These are phyloP conservation scores for Coelastrella sp. DNA, from an alignment of 139 green algal species.

Conservation along the genomic window DNA sequence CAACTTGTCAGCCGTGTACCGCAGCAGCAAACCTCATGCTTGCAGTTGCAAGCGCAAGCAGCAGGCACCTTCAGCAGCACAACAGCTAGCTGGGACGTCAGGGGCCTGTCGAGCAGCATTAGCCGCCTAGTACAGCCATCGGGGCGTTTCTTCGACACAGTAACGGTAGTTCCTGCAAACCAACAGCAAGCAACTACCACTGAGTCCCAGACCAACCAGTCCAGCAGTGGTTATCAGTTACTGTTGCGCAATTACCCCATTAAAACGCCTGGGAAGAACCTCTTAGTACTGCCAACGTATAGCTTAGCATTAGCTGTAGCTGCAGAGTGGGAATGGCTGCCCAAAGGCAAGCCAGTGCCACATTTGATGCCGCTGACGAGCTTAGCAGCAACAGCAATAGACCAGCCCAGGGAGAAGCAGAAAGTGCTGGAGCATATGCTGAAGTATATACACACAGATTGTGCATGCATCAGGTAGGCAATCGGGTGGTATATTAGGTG, in stretches of 20 bases:
- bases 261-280: constrained; percentile 76
- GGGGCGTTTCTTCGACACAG: constrained; percentile 48
- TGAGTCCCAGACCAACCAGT: neutral
- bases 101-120: no score
- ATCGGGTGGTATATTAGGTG: no score
- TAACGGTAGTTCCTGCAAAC: neutral
- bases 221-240: constrained; percentile 65
- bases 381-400: constrained; percentile 91
- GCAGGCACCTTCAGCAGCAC: no score
- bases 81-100: no score
- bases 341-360: constrained; percentile 67
- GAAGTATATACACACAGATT: constrained; percentile 91
- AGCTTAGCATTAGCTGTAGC: constrained; percentile 87
- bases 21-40: no score
- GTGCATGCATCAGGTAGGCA: constrained; percentile 66
- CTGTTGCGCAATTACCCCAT: constrained; percentile 78
- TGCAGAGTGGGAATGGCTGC: constrained; percentile 96
- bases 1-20: no score
- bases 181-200: neutral
- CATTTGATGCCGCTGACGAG: constrained; percentile 97
- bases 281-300: constrained; percentile 76
- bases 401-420: constrained; percentile 67
- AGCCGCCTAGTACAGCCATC: neutral
- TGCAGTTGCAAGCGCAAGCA: no score
- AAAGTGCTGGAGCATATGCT: constrained; percentile 80